phyloP scores from a whole-genome alignment of 2,329 filamentous ascomycete genomes.

The Fusarium sp. region DNA sequence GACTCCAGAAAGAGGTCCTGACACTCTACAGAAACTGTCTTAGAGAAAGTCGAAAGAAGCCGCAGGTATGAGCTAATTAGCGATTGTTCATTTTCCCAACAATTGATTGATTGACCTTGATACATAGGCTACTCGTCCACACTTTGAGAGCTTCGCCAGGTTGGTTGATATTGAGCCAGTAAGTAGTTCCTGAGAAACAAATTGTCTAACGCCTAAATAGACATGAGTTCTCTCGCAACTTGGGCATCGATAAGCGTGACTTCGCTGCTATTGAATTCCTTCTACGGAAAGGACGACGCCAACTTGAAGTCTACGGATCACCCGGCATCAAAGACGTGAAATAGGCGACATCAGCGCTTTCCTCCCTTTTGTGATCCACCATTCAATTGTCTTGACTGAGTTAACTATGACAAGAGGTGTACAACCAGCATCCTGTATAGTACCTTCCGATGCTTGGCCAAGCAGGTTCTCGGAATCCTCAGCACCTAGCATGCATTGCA shows the following conservation, averaged over 20 bases:
- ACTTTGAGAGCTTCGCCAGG: constrained; percentile 76
- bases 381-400: neutral
- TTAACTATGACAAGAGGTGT: constrained; percentile 2
- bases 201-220: constrained; percentile 57
- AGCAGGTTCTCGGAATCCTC: constrained; percentile 1
- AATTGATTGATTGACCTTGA: constrained; percentile 27
- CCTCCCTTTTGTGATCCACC: neutral
- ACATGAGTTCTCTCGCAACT: constrained; percentile 80
- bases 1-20: constrained; percentile 90
- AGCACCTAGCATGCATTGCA: neutral
- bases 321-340: constrained; percentile 83
- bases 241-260: constrained; percentile 81
- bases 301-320: constrained; percentile 85
- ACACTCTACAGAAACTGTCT: constrained; percentile 89
- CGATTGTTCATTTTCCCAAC: neutral
- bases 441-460: constrained; percentile 12
- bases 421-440: constrained; percentile 5
- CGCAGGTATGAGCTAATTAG: constrained; percentile 64
- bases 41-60: constrained; percentile 84
- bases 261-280: constrained; percentile 89
- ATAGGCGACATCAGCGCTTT: constrained; percentile 14
- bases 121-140: constrained; percentile 62
- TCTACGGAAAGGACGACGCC: constrained; percentile 82
- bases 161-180: constrained; percentile 52
- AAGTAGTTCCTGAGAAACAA: neutral